A percentile compares a stretch with the other conserved stretches of the same genome.
Evolutionary conservation across 495 filamentous ascomycete genomes (phyloP).

Genomic region (Niebla homalea): DNA sequence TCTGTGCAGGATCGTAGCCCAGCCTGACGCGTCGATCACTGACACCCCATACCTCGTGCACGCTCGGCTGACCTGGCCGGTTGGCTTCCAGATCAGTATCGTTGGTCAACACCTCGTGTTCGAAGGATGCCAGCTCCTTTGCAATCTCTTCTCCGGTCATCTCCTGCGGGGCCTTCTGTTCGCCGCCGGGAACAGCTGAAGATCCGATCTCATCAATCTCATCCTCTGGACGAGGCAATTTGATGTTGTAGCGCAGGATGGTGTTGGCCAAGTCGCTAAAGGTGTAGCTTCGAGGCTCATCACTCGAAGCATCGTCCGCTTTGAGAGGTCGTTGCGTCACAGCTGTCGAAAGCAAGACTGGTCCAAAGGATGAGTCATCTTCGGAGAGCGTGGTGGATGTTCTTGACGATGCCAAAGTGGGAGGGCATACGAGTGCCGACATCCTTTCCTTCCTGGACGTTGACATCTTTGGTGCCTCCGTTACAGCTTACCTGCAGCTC

Average conservation of each 20-base stretch:
- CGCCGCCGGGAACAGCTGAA: background rate
- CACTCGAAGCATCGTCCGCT: no score
- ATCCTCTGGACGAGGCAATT: background rate
- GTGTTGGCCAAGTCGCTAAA: conserved; percentile 4
- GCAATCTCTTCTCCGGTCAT: conserved; percentile 6
- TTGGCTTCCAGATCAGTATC: background rate
- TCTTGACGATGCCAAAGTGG: no score
- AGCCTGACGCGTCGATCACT: background rate
- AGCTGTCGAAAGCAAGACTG: no score
- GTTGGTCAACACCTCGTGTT: background rate
- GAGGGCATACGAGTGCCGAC: no score
- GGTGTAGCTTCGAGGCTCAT: background rate
- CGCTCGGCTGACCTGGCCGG: background rate
- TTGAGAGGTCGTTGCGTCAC: no score
- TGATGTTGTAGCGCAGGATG: conserved; percentile 5
- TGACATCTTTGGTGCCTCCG: no score
- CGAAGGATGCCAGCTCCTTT: background rate
- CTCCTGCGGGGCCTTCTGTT: background rate
- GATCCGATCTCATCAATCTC: background rate
- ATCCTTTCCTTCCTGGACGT: no score
- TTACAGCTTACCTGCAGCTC: no score
- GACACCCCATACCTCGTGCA: background rate
- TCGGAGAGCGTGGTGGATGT: no score
- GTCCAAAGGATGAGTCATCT: no score
- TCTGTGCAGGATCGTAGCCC: background rate